Conservation (phyloP, 495 filamentous ascomycete genomes). For the Neurospora sp. region DNA sequence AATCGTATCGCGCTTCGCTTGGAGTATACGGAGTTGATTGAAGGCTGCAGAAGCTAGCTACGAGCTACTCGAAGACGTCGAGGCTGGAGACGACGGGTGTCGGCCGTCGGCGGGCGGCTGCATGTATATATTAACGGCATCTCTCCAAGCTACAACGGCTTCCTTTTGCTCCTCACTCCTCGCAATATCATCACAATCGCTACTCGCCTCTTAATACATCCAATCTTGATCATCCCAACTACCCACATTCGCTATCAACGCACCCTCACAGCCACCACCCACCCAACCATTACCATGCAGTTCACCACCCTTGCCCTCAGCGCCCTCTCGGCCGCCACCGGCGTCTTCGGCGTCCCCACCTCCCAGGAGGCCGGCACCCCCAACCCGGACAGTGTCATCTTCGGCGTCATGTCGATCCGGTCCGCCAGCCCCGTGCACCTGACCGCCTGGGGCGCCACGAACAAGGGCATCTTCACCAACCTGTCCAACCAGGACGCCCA, state of each 20-base stretch:
- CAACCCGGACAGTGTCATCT: slow-evolving; percentile 12
- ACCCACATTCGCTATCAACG: not conserved
- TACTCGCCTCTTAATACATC: not conserved
- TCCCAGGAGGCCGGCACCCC: slow-evolving; percentile 1
- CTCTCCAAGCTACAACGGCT: not conserved
- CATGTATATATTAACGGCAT: not conserved
- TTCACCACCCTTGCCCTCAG: slow-evolving; percentile 8
- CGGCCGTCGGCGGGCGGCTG: not conserved
- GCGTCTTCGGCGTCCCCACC: slow-evolving; percentile 17
- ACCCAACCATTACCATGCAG: slow-evolving; percentile 6
- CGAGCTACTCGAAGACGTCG: not conserved
- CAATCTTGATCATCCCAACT: not conserved
- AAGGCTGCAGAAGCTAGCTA: not conserved
- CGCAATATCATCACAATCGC: not conserved
- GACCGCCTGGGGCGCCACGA: slow-evolving; percentile 28
- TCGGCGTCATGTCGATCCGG: slow-evolving; percentile 38
- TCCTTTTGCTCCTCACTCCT: not conserved
- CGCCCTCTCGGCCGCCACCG: slow-evolving; percentile 36
- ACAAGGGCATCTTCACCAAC: slow-evolving; percentile 34
- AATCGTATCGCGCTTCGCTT: not conserved
- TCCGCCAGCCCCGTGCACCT: slow-evolving; percentile 39
- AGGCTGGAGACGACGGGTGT: not conserved
- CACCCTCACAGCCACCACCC: not conserved
- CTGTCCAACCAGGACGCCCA: slow-evolving; percentile 33
- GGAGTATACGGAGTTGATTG: not conserved